These are phyloP conservation scores for Acanthochlamys bracteata DNA, from an alignment of 106 monocot species.

Conservation along the genomic window DNA sequence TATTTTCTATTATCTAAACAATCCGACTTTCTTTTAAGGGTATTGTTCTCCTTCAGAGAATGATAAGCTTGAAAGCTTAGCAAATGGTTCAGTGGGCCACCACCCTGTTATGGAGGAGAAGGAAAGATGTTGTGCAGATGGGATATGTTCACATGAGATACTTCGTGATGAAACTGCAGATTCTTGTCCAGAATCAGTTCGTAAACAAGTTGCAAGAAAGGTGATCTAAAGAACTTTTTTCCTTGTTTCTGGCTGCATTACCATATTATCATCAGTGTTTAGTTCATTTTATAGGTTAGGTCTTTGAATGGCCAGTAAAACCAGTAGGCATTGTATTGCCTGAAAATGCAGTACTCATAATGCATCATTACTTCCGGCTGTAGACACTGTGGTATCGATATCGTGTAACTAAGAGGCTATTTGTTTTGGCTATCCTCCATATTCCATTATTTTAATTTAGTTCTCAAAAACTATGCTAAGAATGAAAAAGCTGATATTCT, in stretches of 20 bases:
- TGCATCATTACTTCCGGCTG: too few species aligned
- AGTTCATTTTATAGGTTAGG: not conserved
- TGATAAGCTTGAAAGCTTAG: conserved; percentile 15
- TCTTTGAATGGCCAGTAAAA: too few species aligned
- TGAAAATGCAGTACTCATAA: too few species aligned
- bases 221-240: conserved; percentile 14
- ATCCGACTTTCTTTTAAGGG: not conserved
- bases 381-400: too few species aligned
- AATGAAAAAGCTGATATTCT: too few species aligned
- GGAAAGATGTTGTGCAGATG: conserved; percentile 62
- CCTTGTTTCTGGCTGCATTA: not conserved
- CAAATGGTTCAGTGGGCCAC: conserved; percentile 13
- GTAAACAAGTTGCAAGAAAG: conserved; percentile 47
- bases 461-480: too few species aligned
- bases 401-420: too few species aligned
- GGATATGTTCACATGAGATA: conserved; percentile 87
- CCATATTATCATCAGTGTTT: not conserved
- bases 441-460: too few species aligned
- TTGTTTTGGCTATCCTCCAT: too few species aligned
- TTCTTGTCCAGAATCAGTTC: conserved; percentile 11
- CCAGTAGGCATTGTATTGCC: too few species aligned
- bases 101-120: conserved; percentile 22
- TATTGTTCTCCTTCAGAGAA: conserved; percentile 2
- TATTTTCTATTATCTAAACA: not conserved
- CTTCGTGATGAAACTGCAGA: conserved; percentile 50